Conservation (phyloP, 2,329 filamentous ascomycete genomes). For the Thelonectria olida region DNA sequence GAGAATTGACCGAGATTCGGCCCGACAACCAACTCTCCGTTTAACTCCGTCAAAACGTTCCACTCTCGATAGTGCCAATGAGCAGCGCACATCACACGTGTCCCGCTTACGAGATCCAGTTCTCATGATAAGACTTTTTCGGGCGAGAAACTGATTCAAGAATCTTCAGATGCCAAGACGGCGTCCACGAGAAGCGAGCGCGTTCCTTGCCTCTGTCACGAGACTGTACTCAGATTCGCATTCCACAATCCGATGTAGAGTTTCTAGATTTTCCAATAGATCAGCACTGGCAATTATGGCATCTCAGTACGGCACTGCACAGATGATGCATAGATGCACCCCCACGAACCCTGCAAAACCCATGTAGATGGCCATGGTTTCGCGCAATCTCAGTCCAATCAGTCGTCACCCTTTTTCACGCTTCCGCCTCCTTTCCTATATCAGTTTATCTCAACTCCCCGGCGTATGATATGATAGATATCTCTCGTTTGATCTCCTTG, state of each 20-base stretch:
- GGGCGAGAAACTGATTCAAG: neutral
- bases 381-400: neutral
- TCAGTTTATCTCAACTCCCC: neutral
- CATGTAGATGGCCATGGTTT: neutral
- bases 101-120: slow-evolving; percentile 6
- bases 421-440: neutral
- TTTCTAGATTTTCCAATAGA: neutral
- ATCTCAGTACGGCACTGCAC: neutral
- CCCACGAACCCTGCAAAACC: neutral
- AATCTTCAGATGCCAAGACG: neutral
- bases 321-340: neutral
- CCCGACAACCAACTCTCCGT: slow-evolving; percentile 17
- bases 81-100: slow-evolving; percentile 11
- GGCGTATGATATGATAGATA: neutral
- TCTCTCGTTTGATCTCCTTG: neutral
- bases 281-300: neutral
- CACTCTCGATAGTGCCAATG: slow-evolving; percentile 6
- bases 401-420: neutral
- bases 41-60: slow-evolving; percentile 10
- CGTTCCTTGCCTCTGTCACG: neutral
- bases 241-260: neutral
- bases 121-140: neutral
- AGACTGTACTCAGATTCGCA: neutral
- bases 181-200: neutral
- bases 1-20: slow-evolving; percentile 28